These are phyloP conservation scores for Globisporangium echinulatum DNA, from an alignment of 352 stramenopile species.

Conservation along the genomic window DNA sequence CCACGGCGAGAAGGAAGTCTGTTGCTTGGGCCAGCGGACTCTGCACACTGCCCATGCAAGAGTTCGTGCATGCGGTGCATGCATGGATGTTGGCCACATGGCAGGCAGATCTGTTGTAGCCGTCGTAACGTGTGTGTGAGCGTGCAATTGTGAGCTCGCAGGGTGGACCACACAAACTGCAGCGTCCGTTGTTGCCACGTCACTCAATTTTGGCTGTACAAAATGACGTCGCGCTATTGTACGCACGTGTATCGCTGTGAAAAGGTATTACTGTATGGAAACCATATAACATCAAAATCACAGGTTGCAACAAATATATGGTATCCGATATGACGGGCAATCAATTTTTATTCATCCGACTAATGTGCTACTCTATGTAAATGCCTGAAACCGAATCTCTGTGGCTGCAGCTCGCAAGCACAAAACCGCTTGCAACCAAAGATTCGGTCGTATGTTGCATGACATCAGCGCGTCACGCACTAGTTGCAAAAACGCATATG, in stretches of 20 bases:
- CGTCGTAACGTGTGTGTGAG: not conserved
- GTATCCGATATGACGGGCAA: too few species aligned
- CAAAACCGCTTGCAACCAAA: not conserved
- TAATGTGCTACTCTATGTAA: too few species aligned
- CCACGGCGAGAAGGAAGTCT: not conserved
- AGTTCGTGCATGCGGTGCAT: not conserved
- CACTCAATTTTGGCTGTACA: not conserved
- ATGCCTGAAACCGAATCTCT: not conserved
- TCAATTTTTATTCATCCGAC: too few species aligned
- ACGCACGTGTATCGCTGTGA: too few species aligned
- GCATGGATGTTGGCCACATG: not conserved
- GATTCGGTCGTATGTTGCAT: too few species aligned
- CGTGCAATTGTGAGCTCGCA: not conserved
- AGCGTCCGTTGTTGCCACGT: constrained; percentile 3
- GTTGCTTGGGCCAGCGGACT: not conserved
- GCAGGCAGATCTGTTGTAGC: not conserved
- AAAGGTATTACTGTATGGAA: too few species aligned
- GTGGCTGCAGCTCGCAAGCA: not conserved
- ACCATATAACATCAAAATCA: too few species aligned
- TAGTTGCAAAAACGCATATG: not conserved
- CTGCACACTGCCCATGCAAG: too few species aligned
- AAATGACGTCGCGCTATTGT: not conserved
- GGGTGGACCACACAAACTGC: constrained; percentile 4
- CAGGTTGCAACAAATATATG: too few species aligned
- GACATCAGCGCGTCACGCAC: not conserved